phyloP scores from a whole-genome alignment of 2,329 filamentous ascomycete genomes.

The Pleomassaria siparia region DNA sequence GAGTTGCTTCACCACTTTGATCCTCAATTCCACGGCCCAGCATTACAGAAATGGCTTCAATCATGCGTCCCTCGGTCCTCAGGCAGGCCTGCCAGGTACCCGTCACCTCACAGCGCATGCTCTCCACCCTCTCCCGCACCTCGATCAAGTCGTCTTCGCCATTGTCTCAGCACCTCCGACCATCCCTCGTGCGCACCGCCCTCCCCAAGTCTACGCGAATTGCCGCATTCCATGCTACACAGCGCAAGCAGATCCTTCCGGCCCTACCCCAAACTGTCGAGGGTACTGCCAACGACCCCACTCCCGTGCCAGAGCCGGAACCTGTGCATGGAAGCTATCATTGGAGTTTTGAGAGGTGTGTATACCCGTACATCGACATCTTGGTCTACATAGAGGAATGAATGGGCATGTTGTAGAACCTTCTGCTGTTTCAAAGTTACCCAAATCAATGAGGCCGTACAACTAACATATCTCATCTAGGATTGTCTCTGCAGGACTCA shows the following conservation, averaged over 20 bases:
- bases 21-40: slow-evolving; percentile 9
- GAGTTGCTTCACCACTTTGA: slow-evolving; percentile 7
- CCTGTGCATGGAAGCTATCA: slow-evolving; percentile 93
- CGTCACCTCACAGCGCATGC: slow-evolving; percentile 46
- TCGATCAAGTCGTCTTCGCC: slow-evolving; percentile 37
- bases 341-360: slow-evolving; percentile 86
- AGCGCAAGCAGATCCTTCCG: slow-evolving; percentile 74
- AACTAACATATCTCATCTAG: slow-evolving; percentile 46
- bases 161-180: slow-evolving; percentile 39
- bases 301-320: slow-evolving; percentile 68
- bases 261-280: slow-evolving; percentile 82
- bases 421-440: neutral
- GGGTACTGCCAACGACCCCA: slow-evolving; percentile 85
- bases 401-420: neutral
- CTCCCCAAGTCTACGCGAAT: slow-evolving; percentile 52
- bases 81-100: slow-evolving; percentile 48
- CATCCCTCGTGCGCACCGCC: slow-evolving; percentile 45
- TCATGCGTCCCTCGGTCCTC: slow-evolving; percentile 53
- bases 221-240: slow-evolving; percentile 85
- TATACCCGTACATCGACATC: neutral
- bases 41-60: slow-evolving; percentile 52
- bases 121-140: slow-evolving; percentile 46
- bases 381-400: neutral
- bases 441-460: neutral
- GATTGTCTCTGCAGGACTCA: slow-evolving; percentile 73